A percentile compares a stretch with the other conserved stretches of the same genome.
These are phyloP conservation scores for Leishmania tropica DNA, from an alignment of 208 protist species.

Conservation along the genomic window DNA sequence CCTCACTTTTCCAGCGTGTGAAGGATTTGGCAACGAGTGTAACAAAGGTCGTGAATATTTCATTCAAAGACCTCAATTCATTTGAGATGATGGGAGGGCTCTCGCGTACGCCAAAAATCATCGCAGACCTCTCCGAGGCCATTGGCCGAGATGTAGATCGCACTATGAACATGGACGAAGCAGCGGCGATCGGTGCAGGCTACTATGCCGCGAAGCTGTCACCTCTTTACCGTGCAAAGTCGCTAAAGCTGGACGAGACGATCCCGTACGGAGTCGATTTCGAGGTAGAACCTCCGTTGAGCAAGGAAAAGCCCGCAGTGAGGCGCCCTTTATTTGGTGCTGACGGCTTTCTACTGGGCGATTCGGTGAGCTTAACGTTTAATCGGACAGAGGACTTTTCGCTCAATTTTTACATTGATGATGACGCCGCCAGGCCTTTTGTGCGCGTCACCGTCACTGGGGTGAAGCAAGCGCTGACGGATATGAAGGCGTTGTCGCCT, in stretches of 20 bases:
- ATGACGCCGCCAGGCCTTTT: slow-evolving; percentile 24
- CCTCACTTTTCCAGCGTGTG: slow-evolving; percentile 70
- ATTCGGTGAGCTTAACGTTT: slow-evolving; percentile 63
- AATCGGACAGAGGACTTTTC: slow-evolving; percentile 81
- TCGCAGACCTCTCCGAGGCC: slow-evolving; percentile 61
- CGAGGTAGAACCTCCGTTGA: slow-evolving; percentile 35
- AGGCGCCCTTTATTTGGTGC: slow-evolving; percentile 18
- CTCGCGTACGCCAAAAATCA: slow-evolving; percentile 84
- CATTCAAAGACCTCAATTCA: slow-evolving; percentile 54
- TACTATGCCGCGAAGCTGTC: slow-evolving; percentile 87
- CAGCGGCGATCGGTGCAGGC: slow-evolving; percentile 82
- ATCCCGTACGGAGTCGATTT: slow-evolving; percentile 65
- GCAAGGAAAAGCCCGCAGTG: slow-evolving; percentile 23
- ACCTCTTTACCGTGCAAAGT: slow-evolving; percentile 76
- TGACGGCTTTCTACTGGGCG: slow-evolving; percentile 36
- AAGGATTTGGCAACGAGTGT: slow-evolving; percentile 55
- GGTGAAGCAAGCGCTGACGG: slow-evolving; percentile 54
- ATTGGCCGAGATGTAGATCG: slow-evolving; percentile 70
- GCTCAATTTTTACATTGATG: slow-evolving; percentile 44
- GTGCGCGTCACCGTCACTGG: slow-evolving; percentile 45
- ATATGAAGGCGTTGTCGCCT: slow-evolving; percentile 42
- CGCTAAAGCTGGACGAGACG: slow-evolving; percentile 65
- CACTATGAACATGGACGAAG: slow-evolving; percentile 93
- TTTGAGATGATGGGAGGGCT: slow-evolving; percentile 93
- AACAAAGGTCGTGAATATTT: slow-evolving; percentile 38